Evolutionary conservation across 2,329 filamentous ascomycete species (phyloP), one percentile per base, ranked within the genome.

Genomic region (Cytospora piceae): DNA sequence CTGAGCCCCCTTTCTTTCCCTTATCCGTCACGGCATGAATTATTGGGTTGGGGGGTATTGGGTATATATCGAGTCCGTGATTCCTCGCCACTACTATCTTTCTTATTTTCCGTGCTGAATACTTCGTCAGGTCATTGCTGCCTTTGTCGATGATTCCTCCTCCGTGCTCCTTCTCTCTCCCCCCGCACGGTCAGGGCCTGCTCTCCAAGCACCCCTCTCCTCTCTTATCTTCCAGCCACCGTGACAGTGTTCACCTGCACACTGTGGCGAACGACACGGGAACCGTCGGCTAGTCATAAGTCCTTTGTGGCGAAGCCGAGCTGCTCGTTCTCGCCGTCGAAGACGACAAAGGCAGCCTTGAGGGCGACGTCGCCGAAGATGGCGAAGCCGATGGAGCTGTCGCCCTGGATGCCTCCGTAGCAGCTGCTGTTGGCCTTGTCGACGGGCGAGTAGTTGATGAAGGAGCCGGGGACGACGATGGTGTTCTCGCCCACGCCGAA

Each of bases 231-330:
- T 17, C 12, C 14, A 39, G 12, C 37, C 37, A 5, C 61, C 53
- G 61, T 63, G 20, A 61, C 46, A 31, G 63, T 66, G 4, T 59
- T 65, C 51, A 65, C 56, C n/a, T 60, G 63, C 51, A 66, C 63
- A 32, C 56, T 54, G 54, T 66, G 54, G 37, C 62, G 58, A 7
- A 51, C 52, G 27, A 65, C 66, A 15, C 14, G 53, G 39, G 53
- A 57, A 31, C 59, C 56, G 20, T 58, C 63, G 58, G 61, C 39
- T 39, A 66, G 63, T 63, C 63, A 59, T 66, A 68, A 24, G 64
- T 65, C 58, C 69, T 75, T 75, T 14, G 67, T 58, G 60, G 80
- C 80, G 66, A 81, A 81, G 37, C 80, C 80, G 34, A 82, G 71
- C 67, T 74, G 73, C 27, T 74, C 76, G 9, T 76, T 77, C 54